These are phyloP conservation scores for Berkeleyomyces basicola DNA, from an alignment of 2,329 filamentous ascomycete genomes.

Conservation along the genomic window DNA sequence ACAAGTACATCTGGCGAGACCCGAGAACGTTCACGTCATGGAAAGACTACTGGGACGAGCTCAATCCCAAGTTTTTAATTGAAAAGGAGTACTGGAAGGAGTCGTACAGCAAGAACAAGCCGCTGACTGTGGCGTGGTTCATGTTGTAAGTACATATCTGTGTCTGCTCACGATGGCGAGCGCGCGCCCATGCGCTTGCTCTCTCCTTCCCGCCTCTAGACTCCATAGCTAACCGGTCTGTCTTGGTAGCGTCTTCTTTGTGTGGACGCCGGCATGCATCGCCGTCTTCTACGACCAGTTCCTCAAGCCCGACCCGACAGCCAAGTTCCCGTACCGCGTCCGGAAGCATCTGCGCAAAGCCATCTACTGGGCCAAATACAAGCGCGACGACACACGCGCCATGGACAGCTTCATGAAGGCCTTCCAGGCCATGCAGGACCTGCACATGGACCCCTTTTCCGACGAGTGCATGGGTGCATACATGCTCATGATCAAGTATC, in stretches of 20 bases:
- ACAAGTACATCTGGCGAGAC: slow-evolving; percentile 8
- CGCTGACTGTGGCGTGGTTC: slow-evolving; percentile 7
- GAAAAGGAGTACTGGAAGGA: slow-evolving; percentile 11
- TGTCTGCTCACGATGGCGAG: background rate
- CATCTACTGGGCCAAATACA: slow-evolving; percentile 14
- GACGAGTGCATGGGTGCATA: slow-evolving; percentile 84
- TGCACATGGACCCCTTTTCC: slow-evolving; percentile 63
- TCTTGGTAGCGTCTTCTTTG: background rate
- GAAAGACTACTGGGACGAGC: slow-evolving; percentile 3
- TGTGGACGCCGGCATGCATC: background rate
- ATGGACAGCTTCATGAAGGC: slow-evolving; percentile 10
- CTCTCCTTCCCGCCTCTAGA: background rate
- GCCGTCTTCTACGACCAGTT: slow-evolving; percentile 7
- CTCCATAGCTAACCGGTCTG: background rate
- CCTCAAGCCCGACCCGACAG: slow-evolving; percentile 6
- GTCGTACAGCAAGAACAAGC: slow-evolving; percentile 3
- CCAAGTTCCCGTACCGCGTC: slow-evolving; percentile 9
- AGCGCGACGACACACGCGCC: slow-evolving; percentile 12
- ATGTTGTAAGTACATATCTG: slow-evolving; percentile 2
- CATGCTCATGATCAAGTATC: slow-evolving; percentile 61
- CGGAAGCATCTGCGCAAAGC: slow-evolving; percentile 11
- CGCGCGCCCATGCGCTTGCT: background rate
- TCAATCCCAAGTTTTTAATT: slow-evolving; percentile 10
- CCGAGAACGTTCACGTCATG: slow-evolving; percentile 1
- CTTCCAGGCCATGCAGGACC: slow-evolving; percentile 9